Percentiles rank a stretch among this genome's conserved stretches.
Evolutionary conservation across 2,329 filamentous ascomycete genomes (phyloP).

Genomic region (Colletotrichum scovillei): DNA sequence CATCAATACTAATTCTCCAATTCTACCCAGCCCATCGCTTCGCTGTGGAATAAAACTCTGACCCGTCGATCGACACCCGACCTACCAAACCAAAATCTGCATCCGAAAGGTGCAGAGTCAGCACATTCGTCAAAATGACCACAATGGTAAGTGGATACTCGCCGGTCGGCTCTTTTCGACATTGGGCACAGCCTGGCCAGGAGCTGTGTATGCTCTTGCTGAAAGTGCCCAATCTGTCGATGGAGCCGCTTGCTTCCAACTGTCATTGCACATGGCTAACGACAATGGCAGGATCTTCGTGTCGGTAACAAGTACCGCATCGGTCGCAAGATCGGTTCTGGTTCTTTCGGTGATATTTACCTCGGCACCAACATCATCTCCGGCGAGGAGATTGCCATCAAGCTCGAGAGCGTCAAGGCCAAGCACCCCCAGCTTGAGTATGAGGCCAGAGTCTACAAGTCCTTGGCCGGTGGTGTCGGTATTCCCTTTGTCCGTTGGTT

Average conservation of each 20-base stretch:
- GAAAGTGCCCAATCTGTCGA: background rate
- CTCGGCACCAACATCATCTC: conserved; percentile 99
- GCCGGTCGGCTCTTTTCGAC: background rate
- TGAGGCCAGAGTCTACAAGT: conserved; percentile 93
- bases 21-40: background rate
- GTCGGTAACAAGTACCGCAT: conserved; percentile 99
- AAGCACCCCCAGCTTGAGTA: conserved; percentile 99
- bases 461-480: conserved; percentile 93
- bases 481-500: conserved; percentile 99
- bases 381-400: conserved; percentile 99
- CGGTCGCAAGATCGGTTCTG: conserved; percentile 98
- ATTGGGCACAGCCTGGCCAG: background rate
- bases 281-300: conserved; percentile 81
- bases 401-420: conserved; percentile 99
- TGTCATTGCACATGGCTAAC: conserved; percentile 36
- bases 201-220: background rate
- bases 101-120: conserved; percentile 33
- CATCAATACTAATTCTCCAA: conserved; percentile 3
- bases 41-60: background rate
- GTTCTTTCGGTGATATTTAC: conserved; percentile 98
- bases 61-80: conserved; percentile 6
- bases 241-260: background rate
- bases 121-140: conserved; percentile 54
- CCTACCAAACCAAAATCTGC: background rate
- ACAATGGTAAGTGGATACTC: conserved; percentile 58